Base-by-base conservation (phyloP, 2,329 filamentous ascomycete genomes). In the Aspergillus flavus region DNA sequence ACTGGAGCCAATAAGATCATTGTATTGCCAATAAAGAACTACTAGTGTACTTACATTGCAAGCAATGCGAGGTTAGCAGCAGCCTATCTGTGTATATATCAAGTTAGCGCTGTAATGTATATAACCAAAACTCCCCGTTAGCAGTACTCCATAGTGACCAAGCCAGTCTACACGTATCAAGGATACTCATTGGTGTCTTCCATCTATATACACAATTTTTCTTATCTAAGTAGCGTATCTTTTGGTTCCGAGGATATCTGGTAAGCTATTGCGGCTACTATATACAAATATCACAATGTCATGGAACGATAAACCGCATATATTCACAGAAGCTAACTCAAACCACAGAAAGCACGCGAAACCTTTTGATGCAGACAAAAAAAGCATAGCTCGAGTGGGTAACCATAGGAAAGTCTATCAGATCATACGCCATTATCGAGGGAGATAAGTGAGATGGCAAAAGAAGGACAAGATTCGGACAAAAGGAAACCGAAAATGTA, bases 371-470 rank as follows among this genome's bases (percentile, higher is more conserved):
- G 36, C 52, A 53, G 57, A 57, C 16, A 46, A 41, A 39, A 41
- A 59, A 53, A 58, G 36, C 34, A 59, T 32, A 62, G 55, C 58
- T 46, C 59, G 57, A 53, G 30, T 43, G 58, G 36, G 48, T 54
- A 50, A 50, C 50, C 41, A 30, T 61, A 66, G 58, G n/a, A 39
- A 64, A 41, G 50, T 66, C 58, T 66, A 63, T 64, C 39, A 64
- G 58, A 63, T 63, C 34, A 39, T 55, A 39, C 52, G 52, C 52
- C 46, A 59, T 53, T 45, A 16, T 36, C 7, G 28, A 53, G 48
- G 36, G 48, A 54, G 30, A 39, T 28, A 30, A 7, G 16, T 53
- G 23, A 45, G 53, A 52, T 59, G 14, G 48, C 58, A 59, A 54
- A 59, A 39, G 32, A 39, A 39, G 23, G 30, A 32, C 32, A 21